These are phyloP conservation scores for Aplosporella prunicola DNA, from an alignment of 2,329 filamentous ascomycete genomes.

Conservation along the genomic window DNA sequence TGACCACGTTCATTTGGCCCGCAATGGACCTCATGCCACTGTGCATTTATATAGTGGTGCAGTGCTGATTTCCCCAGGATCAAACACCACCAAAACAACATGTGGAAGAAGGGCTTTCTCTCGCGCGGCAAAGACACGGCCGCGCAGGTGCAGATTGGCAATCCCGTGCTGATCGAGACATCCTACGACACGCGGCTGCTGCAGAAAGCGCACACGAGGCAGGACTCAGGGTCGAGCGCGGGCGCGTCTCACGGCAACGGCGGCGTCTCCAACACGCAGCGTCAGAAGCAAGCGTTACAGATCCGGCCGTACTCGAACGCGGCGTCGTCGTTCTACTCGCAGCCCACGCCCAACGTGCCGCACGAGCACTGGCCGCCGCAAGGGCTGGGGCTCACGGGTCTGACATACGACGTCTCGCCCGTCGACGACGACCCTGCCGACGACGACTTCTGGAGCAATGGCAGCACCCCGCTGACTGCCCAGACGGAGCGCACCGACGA, in stretches of 20 bases:
- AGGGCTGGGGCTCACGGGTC: slow-evolving; percentile 10
- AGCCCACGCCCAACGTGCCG: slow-evolving; percentile 36
- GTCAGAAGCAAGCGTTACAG: no score
- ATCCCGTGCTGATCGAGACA: slow-evolving; percentile 37
- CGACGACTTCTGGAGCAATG: not conserved
- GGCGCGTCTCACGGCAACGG: no score
- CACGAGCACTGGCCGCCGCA: slow-evolving; percentile 5
- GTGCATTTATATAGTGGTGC: no score
- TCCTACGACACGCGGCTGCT: slow-evolving; percentile 38
- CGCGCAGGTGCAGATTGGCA: slow-evolving; percentile 35
- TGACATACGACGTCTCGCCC: slow-evolving; percentile 7
- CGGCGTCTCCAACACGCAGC: no score
- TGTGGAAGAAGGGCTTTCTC: slow-evolving; percentile 47
- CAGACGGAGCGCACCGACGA: not conserved
- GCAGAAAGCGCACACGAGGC: slow-evolving; percentile 2
- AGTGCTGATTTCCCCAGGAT: no score
- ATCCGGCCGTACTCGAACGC: slow-evolving; percentile 11
- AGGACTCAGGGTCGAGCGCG: slow-evolving; percentile 14
- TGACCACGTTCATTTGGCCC: no score
- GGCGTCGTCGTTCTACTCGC: slow-evolving; percentile 53
- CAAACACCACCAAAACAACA: no score
- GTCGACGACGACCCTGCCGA: slow-evolving; percentile 6
- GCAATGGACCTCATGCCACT: no score
- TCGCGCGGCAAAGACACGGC: slow-evolving; percentile 34
- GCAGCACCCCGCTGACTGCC: not conserved